A percentile compares a stretch with the other conserved stretches of the same genome.
These are phyloP conservation scores for Ochromonadaceae sp. DNA, from an alignment of 352 stramenopile genomes.

Conservation along the genomic window DNA sequence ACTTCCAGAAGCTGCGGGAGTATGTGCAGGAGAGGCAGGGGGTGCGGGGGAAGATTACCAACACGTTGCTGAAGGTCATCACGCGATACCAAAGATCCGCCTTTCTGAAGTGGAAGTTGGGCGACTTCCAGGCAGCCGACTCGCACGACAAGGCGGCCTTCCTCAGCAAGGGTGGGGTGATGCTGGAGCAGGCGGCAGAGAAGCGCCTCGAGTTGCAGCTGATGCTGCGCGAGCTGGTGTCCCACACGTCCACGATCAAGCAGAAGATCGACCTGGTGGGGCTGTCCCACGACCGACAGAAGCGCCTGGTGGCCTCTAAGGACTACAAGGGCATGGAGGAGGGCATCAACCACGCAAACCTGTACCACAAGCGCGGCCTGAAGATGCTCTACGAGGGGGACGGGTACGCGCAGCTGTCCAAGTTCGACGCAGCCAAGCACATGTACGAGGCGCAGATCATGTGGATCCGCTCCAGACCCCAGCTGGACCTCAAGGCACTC, in stretches of 20 bases:
- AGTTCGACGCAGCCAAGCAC: not conserved
- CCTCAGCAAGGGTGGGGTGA: not conserved
- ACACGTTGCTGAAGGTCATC: not conserved
- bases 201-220: not conserved
- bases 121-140: not conserved
- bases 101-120: not conserved
- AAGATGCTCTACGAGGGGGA: slow-evolving; percentile 6
- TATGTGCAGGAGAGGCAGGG: not conserved
- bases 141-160: not conserved
- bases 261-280: not conserved
- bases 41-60: not conserved
- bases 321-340: slow-evolving; percentile 10
- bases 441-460: slow-evolving; percentile 11
- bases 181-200: not conserved
- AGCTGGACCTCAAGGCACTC: not conserved
- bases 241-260: not conserved
- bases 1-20: not conserved
- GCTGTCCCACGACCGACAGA: not conserved
- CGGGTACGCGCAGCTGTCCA: not conserved
- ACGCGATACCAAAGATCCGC: too few relatives aligned
- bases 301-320: not conserved
- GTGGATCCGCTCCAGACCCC: not conserved
- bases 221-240: not conserved
- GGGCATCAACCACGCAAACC: not conserved
- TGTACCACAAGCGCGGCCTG: not conserved